phyloP scores from a whole-genome alignment of 352 stramenopile species.

The Globisporangium takayamanum region DNA sequence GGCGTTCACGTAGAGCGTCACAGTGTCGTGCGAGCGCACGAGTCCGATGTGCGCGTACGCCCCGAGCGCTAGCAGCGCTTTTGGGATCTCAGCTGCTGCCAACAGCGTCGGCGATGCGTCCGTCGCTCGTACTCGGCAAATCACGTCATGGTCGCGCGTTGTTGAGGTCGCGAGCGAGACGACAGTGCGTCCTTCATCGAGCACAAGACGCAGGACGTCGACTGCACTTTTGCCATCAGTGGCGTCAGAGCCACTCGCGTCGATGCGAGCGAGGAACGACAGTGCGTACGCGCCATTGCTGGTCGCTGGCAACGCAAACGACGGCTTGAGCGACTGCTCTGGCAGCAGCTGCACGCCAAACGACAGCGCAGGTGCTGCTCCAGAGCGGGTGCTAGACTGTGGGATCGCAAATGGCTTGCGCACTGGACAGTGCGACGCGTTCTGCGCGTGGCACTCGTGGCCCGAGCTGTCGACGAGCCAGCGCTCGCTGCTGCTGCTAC shows the following conservation, averaged over 20 bases:
- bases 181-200: slow-evolving; percentile 3
- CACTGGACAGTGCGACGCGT: slow-evolving; percentile 22
- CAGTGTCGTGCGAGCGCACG: neutral
- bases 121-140: slow-evolving; percentile 1
- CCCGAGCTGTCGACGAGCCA: slow-evolving; percentile 52
- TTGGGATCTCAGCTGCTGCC: neutral
- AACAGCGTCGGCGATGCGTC: neutral
- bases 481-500: neutral
- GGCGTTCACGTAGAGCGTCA: slow-evolving; percentile 14
- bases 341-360: slow-evolving; percentile 39
- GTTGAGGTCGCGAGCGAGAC: neutral
- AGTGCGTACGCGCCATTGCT: slow-evolving; percentile 14
- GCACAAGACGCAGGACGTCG: slow-evolving; percentile 16
- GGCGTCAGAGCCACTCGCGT: neutral
- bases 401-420: slow-evolving; percentile 58
- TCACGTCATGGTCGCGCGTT: neutral
- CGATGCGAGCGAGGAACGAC: slow-evolving; percentile 47
- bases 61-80: slow-evolving; percentile 6
- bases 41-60: slow-evolving; percentile 18
- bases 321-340: slow-evolving; percentile 8
- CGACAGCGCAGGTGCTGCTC: neutral
- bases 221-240: neutral
- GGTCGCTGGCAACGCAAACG: slow-evolving; percentile 12
- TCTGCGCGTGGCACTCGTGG: slow-evolving; percentile 29
- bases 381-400: neutral